These are phyloP conservation scores for Zangia roseola DNA, from an alignment of 768 basidiomycete genomes.

Conservation along the genomic window DNA sequence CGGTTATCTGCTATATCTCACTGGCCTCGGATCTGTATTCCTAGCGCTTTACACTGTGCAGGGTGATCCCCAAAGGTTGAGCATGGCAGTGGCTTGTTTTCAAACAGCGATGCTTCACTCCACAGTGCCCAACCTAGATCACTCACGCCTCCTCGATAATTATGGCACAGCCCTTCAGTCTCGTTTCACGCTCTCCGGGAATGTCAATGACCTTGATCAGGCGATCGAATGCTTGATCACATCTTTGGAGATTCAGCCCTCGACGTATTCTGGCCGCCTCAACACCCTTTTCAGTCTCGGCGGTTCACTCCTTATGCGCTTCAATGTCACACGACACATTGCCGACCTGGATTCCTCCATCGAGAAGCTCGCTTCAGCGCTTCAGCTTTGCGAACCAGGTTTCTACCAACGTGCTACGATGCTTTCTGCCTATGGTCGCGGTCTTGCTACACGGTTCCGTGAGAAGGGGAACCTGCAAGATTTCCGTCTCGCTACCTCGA, in stretches of 20 bases:
- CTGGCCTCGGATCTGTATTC: slow-evolving; percentile 8
- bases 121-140: slow-evolving; percentile 9
- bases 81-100: slow-evolving; percentile 21
- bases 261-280: slow-evolving; percentile 3
- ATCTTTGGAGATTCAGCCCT: slow-evolving; percentile 16
- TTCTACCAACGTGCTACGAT: slow-evolving; percentile 3
- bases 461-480: slow-evolving; percentile 15
- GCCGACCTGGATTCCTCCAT: slow-evolving; percentile 19
- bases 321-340: slow-evolving; percentile 4
- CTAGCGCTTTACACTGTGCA: slow-evolving; percentile 4
- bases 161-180: slow-evolving; percentile 17
- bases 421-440: slow-evolving; percentile 10
- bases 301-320: slow-evolving; percentile 4
- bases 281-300: slow-evolving; percentile 16
- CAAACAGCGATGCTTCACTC: slow-evolving; percentile 17
- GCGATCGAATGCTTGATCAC: slow-evolving; percentile 21
- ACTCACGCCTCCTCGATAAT: slow-evolving; percentile 19
- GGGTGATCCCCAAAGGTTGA: slow-evolving; percentile 16
- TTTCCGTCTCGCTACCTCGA: slow-evolving; percentile 12
- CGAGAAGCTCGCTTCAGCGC: slow-evolving; percentile 9
- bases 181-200: slow-evolving; percentile 13
- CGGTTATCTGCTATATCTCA: slow-evolving; percentile 11
- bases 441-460: slow-evolving; percentile 15
- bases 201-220: slow-evolving; percentile 21
- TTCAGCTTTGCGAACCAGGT: slow-evolving; percentile 11